A percentile compares a stretch with the other conserved stretches of the same genome.
These are phyloP conservation scores for Mycena maculata DNA, from an alignment of 768 basidiomycete species.

Conservation along the genomic window DNA sequence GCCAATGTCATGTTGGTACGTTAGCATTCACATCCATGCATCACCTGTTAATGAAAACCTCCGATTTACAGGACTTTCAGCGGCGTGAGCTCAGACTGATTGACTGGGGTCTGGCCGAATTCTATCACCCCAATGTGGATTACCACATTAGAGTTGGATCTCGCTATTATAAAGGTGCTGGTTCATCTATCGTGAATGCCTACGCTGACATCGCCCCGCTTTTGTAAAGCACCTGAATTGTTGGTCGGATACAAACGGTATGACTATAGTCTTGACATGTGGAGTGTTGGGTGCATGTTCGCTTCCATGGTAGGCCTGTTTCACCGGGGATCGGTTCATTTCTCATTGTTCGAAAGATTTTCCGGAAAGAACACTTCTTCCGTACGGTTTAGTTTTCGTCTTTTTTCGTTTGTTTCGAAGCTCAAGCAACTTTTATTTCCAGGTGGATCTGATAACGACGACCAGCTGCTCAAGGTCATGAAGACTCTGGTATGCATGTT, in stretches of 20 bases:
- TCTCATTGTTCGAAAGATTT: conserved; percentile 58
- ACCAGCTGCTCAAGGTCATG: conserved; percentile 77
- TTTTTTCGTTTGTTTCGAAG: too few relatives aligned
- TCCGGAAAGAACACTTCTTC: conserved; percentile 81
- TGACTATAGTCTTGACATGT: conserved; percentile 79
- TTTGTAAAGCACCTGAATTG: conserved; percentile 71
- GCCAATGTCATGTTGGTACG: conserved; percentile 74
- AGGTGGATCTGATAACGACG: conserved; percentile 74
- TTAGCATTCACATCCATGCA: too few relatives aligned
- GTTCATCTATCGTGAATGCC: not conserved
- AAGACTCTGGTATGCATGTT: conserved; percentile 59
- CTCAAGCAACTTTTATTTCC: too few relatives aligned
- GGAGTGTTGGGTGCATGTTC: conserved; percentile 81
- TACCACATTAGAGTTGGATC: conserved; percentile 79
- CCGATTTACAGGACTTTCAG: conserved; percentile 56
- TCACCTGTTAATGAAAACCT: too few relatives aligned
- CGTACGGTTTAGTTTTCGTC: conserved; percentile 41
- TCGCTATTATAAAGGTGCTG: conserved; percentile 38
- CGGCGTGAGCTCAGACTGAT: conserved; percentile 70
- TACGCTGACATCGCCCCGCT: too few relatives aligned
- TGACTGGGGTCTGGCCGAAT: conserved; percentile 84
- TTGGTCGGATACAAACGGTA: conserved; percentile 79
- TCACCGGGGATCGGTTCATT: not conserved
- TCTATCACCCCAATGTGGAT: conserved; percentile 76
- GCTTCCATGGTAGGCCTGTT: conserved; percentile 69